Percentiles rank a stretch among this genome's conserved stretches.
Evolutionary conservation across 1,284 basidiomycete genomes (phyloP).

Genomic region (Anthracocystis walkeri): DNA sequence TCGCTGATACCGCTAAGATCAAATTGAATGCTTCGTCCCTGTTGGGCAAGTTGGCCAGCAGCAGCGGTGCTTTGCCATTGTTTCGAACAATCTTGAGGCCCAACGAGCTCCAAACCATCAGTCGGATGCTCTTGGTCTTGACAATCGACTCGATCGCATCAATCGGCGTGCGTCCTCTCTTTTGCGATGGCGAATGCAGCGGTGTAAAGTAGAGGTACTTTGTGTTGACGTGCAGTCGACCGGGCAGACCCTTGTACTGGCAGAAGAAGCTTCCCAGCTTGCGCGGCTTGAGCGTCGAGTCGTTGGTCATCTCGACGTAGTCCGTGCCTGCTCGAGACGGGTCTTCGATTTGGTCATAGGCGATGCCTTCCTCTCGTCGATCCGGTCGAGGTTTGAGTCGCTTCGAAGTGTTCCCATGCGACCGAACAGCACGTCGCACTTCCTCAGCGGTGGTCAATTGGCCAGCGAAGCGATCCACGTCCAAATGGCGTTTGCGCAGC

Average conservation of each 20-base stretch:
- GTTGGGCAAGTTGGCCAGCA: conserved; percentile 62
- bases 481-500: conserved; percentile 61
- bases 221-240: conserved; percentile 64
- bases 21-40: conserved; percentile 68
- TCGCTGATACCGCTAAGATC: conserved; percentile 59
- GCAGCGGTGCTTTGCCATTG: conserved; percentile 55
- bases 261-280: conserved; percentile 68
- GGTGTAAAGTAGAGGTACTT: conserved; percentile 63
- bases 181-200: conserved; percentile 58
- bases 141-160: conserved; percentile 60
- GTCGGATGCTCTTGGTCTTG: conserved; percentile 63
- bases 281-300: conserved; percentile 49
- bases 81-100: conserved; percentile 63
- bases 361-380: conserved; percentile 44
- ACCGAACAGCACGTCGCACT: conserved; percentile 33
- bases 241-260: conserved; percentile 66
- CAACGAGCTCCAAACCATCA: conserved; percentile 62
- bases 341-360: conserved; percentile 47
- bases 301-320: conserved; percentile 45
- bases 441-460: conserved; percentile 32
- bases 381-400: conserved; percentile 34
- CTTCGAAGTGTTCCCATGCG: conserved; percentile 12
- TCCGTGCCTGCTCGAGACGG: conserved; percentile 42
- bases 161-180: conserved; percentile 57
- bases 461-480: conserved; percentile 39